Conservation (phyloP, 305 asterid genomes). For the Euphrasia arctica region DNA sequence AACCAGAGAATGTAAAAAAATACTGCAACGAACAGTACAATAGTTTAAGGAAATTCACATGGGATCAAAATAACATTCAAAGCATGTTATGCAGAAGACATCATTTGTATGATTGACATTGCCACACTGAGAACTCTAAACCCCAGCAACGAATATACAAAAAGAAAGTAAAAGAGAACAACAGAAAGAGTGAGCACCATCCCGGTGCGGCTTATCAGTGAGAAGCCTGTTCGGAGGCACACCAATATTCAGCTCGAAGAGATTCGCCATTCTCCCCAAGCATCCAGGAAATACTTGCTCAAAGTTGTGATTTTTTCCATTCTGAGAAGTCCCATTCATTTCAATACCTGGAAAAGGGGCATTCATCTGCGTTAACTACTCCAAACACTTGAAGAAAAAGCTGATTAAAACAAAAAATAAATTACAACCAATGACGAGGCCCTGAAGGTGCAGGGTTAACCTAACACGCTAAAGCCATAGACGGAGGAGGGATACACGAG, state of each 20-base stretch:
- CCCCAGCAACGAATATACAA: background rate
- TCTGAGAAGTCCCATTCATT: constrained; percentile 61
- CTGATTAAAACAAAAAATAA: constrained; percentile 20
- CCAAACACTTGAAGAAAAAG: background rate
- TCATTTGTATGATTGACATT: background rate
- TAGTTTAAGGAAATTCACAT: background rate
- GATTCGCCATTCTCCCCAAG: constrained; percentile 90
- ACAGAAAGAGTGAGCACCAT: constrained; percentile 41
- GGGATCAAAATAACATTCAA: no score
- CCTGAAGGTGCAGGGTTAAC: constrained; percentile 13
- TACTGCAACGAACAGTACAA: no score
- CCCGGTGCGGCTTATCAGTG: constrained; percentile 66
- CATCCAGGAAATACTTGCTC: constrained; percentile 76
- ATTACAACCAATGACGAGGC: background rate
- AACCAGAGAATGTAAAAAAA: no score
- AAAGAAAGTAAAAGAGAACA: constrained; percentile 2
- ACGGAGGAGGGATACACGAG: no score
- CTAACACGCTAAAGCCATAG: no score
- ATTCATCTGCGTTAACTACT: background rate
- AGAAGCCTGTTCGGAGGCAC: constrained; percentile 60
- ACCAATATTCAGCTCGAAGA: constrained; percentile 67
- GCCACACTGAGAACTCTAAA: constrained; percentile 19
- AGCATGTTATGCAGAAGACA: no score
- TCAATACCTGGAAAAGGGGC: constrained; percentile 48
- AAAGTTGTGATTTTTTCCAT: constrained; percentile 37